Evolutionary conservation across 2,329 filamentous ascomycete genomes (phyloP).

Genomic region (Colletotrichum cuscutae): DNA sequence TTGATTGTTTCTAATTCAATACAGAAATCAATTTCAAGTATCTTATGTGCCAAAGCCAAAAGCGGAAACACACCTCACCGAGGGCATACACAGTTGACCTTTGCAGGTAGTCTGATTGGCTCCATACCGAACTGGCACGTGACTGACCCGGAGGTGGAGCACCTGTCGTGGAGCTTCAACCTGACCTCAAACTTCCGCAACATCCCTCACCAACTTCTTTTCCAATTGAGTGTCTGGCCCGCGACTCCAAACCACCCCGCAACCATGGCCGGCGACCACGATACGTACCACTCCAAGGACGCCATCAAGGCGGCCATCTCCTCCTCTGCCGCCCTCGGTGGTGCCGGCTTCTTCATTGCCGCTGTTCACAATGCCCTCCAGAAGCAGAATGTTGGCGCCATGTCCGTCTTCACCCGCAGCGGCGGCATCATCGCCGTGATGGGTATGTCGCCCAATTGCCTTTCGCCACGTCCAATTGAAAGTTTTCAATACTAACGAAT

Average conservation of each 20-base stretch:
- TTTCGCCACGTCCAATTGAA: neutral
- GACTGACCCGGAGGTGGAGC: constrained; percentile 16
- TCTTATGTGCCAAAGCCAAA: neutral
- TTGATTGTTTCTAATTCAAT: neutral
- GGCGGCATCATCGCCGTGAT: constrained; percentile 73
- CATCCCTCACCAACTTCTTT: constrained; percentile 31
- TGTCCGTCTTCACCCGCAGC: constrained; percentile 82
- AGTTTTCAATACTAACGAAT: neutral
- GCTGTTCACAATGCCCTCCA: constrained; percentile 88
- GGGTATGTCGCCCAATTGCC: constrained; percentile 7
- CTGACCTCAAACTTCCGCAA: constrained; percentile 36
- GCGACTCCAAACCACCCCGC: constrained; percentile 22
- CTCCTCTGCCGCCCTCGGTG: constrained; percentile 72
- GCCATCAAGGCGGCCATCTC: constrained; percentile 75
- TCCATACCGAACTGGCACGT: constrained; percentile 19
- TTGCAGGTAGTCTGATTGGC: constrained; percentile 32
- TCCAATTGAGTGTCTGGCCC: constrained; percentile 34
- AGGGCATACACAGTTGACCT: constrained; percentile 11
- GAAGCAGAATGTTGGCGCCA: constrained; percentile 82
- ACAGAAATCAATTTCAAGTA: neutral
- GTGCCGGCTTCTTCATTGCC: constrained; percentile 76
- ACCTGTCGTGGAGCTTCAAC: constrained; percentile 33
- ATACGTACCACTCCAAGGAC: constrained; percentile 77
- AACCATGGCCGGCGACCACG: constrained; percentile 47
- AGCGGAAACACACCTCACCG: too few species aligned